These are phyloP conservation scores for Monoraphidium neglectum DNA, from an alignment of 139 green algal species.

Conservation along the genomic window DNA sequence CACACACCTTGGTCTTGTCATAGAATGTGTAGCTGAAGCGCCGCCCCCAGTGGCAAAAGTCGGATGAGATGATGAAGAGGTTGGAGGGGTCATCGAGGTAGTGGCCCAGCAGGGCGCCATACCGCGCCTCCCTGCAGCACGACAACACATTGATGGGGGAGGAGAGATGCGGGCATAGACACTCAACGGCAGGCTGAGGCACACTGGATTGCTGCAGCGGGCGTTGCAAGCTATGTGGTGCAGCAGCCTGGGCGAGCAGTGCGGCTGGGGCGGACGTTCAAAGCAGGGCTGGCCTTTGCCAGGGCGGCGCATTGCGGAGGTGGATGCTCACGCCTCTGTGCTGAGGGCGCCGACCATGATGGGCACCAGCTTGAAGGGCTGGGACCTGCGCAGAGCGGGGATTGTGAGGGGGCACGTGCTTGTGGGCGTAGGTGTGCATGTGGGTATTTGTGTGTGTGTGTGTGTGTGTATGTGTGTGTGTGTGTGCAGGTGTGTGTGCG, in stretches of 20 bases:
- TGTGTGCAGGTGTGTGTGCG: not conserved
- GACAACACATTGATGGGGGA: not conserved
- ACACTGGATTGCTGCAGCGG: not conserved
- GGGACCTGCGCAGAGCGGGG: conserved; percentile 23
- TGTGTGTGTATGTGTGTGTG: not conserved
- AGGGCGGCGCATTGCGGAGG: not conserved
- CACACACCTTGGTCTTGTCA: conserved; percentile 45
- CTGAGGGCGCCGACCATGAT: conserved; percentile 93
- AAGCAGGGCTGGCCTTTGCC: not conserved
- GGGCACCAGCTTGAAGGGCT: conserved; percentile 81
- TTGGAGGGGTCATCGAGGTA: conserved; percentile 88
- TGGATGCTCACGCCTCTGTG: conserved; percentile 46
- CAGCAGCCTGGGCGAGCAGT: not conserved
- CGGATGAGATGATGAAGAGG: conserved; percentile 90
- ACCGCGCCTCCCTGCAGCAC: conserved; percentile 41
- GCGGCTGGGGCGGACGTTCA: not conserved
- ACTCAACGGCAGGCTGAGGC: not conserved
- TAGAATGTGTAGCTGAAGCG: conserved; percentile 84
- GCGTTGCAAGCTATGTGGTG: not conserved
- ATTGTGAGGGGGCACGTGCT: not conserved
- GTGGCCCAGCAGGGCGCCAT: conserved; percentile 75
- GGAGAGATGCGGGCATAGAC: not conserved
- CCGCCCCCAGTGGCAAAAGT: conserved; percentile 98
- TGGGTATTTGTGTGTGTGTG: no score
- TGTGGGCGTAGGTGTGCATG: no score